Evolutionary conservation across 495 filamentous ascomycete genomes (phyloP).

Genomic region (Penicillium bialowiezense): DNA sequence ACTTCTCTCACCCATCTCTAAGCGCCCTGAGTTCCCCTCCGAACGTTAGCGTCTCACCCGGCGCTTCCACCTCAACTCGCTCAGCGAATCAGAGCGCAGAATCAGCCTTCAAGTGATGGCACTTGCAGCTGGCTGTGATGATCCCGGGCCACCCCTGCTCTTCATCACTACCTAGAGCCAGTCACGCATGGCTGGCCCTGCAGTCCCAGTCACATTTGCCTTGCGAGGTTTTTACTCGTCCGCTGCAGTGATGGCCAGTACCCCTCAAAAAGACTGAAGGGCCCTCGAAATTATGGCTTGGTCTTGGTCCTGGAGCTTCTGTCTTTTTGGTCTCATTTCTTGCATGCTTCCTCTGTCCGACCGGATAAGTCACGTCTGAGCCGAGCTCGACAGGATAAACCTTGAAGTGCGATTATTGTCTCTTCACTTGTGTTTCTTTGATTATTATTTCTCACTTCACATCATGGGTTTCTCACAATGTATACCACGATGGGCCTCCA

Average conservation of each 20-base stretch:
- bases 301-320: constrained; percentile 30
- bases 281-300: constrained; percentile 24
- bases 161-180: constrained; percentile 10
- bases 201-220: constrained; percentile 35
- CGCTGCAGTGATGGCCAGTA: constrained; percentile 11
- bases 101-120: constrained; percentile 8
- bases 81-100: constrained; percentile 8
- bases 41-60: constrained; percentile 7
- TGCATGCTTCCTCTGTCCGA: neutral
- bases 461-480: constrained; percentile 31
- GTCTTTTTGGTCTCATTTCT: constrained; percentile 8
- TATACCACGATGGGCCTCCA: constrained; percentile 48
- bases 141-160: constrained; percentile 12
- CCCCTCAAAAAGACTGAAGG: constrained; percentile 39
- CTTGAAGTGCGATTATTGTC: neutral
- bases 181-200: constrained; percentile 20
- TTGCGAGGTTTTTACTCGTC: constrained; percentile 36
- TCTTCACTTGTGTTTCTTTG: constrained; percentile 1
- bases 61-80: constrained; percentile 1
- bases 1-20: neutral
- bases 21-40: constrained; percentile 4
- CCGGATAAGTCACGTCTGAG: constrained; percentile 10
- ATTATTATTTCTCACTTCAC: constrained; percentile 12
- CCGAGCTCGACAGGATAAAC: neutral
- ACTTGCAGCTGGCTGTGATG: constrained; percentile 12